These are phyloP conservation scores for Ramularia endophylla DNA, from an alignment of 2,329 filamentous ascomycete species.

Conservation along the genomic window DNA sequence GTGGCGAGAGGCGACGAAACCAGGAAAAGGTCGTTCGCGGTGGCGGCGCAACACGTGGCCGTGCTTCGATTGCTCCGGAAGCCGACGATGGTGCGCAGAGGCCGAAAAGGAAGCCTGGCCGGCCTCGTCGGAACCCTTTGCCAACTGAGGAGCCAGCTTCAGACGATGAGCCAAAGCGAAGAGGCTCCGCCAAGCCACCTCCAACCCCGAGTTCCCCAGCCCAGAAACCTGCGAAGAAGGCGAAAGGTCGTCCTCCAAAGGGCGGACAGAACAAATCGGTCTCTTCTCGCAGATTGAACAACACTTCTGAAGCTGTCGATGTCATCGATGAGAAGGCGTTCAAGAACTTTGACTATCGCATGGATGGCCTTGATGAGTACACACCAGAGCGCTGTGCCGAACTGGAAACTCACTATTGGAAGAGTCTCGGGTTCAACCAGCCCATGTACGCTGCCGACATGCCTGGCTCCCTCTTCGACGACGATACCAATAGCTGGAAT, in stretches of 20 bases:
- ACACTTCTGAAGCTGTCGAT: constrained; percentile 69
- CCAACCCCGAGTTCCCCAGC: constrained; percentile 33
- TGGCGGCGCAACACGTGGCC: constrained; percentile 25
- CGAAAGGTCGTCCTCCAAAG: constrained; percentile 46
- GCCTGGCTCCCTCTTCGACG: constrained; percentile 89
- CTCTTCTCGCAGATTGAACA: constrained; percentile 81
- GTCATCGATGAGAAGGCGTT: constrained; percentile 86
- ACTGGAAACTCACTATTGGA: constrained; percentile 93
- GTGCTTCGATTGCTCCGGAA: constrained; percentile 20
- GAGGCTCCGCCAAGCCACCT: constrained; percentile 19
- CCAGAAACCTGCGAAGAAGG: constrained; percentile 48
- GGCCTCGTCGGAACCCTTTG: constrained; percentile 37
- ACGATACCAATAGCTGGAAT: constrained; percentile 81
- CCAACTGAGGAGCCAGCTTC: constrained; percentile 28
- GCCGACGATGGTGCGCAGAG: constrained; percentile 25
- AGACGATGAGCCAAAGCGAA: constrained; percentile 22
- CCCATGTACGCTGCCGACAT: constrained; percentile 96
- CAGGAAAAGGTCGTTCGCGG: constrained; percentile 43
- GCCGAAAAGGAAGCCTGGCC: constrained; percentile 46
- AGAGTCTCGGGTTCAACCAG: constrained; percentile 88
- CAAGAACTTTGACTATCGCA: constrained; percentile 82
- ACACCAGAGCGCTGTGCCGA: constrained; percentile 90
- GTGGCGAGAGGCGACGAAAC: constrained; percentile 69
- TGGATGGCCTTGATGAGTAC: constrained; percentile 78
- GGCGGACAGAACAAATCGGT: constrained; percentile 62